These are phyloP conservation scores for Eutrema japonicum DNA, from an alignment of 345 rosid genomes.

Conservation along the genomic window DNA sequence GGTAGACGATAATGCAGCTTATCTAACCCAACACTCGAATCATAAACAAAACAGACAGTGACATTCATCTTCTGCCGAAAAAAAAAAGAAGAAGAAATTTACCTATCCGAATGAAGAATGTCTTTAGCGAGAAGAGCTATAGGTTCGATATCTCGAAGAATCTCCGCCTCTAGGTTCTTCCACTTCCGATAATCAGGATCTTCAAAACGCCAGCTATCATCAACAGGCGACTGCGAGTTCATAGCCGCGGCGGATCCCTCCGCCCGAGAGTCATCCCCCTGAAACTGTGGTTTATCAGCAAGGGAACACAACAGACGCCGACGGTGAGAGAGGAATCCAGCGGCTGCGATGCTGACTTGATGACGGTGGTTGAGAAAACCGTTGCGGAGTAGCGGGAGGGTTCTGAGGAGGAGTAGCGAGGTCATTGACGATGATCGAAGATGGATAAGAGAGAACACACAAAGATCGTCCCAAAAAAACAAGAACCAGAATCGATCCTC, in stretches of 20 bases:
- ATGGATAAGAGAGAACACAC: neutral
- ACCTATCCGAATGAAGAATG: slow-evolving; percentile 84
- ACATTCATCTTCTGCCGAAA: neutral
- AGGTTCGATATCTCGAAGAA: slow-evolving; percentile 65
- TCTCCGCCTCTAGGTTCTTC: slow-evolving; percentile 79
- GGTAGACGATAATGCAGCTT: neutral
- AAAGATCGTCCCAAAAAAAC: neutral
- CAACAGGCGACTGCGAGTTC: slow-evolving; percentile 46
- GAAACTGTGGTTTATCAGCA: slow-evolving; percentile 46
- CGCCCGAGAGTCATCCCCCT: slow-evolving; percentile 47
- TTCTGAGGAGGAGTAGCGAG: slow-evolving; percentile 61
- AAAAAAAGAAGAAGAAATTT: too few species aligned
- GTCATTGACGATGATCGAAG: slow-evolving; percentile 38
- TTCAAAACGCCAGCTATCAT: slow-evolving; percentile 49
- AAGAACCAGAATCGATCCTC: neutral
- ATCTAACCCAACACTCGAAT: neutral
- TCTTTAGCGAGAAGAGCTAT: slow-evolving; percentile 58
- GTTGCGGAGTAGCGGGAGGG: slow-evolving; percentile 57
- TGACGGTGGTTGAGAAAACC: slow-evolving; percentile 41
- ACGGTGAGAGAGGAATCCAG: slow-evolving; percentile 42
- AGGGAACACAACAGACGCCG: slow-evolving; percentile 44
- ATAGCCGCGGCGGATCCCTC: slow-evolving; percentile 42
- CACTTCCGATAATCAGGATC: slow-evolving; percentile 78
- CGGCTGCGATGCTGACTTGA: slow-evolving; percentile 39
- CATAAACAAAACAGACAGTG: neutral